These are phyloP conservation scores for Tolypocladium ophioglossoides DNA, from an alignment of 2,329 filamentous ascomycete species.

Conservation along the genomic window DNA sequence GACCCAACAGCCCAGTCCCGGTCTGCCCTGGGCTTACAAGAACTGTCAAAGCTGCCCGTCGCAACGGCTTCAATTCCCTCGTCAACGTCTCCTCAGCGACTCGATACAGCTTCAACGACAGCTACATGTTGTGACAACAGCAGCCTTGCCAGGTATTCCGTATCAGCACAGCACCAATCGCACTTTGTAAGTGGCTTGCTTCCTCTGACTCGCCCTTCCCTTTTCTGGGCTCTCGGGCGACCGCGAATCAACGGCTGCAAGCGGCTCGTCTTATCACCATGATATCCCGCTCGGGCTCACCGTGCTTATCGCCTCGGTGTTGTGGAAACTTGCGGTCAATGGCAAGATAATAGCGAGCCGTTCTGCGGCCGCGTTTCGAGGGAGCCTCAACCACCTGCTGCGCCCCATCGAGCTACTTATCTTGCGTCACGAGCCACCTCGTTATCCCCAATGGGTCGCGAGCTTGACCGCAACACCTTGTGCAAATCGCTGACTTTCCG, in stretches of 20 bases:
- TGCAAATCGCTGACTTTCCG: neutral
- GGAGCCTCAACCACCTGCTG: neutral
- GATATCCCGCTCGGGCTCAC: neutral
- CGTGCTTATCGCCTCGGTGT: neutral
- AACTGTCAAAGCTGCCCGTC: conserved; percentile 3
- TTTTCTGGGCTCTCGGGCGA: neutral
- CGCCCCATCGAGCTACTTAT: conserved; percentile 1
- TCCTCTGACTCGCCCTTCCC: neutral
- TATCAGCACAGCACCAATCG: neutral
- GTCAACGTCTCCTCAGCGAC: neutral
- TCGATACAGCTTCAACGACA: neutral
- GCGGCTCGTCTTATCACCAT: neutral
- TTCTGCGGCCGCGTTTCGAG: neutral
- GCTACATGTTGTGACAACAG: conserved; percentile 1
- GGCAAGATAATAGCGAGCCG: neutral
- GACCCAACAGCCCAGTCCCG: neutral
- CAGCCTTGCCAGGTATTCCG: conserved; percentile 1
- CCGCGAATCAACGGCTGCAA: neutral
- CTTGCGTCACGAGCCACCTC: neutral
- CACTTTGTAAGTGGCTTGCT: conserved; percentile 1
- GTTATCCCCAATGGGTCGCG: neutral
- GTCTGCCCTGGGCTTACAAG: conserved; percentile 2
- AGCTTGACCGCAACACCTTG: neutral
- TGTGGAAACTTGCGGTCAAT: neutral
- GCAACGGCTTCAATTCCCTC: neutral